These are phyloP conservation scores for Blastobotrys mokoenaii DNA, from an alignment of 805 yeast species.

Conservation along the genomic window DNA sequence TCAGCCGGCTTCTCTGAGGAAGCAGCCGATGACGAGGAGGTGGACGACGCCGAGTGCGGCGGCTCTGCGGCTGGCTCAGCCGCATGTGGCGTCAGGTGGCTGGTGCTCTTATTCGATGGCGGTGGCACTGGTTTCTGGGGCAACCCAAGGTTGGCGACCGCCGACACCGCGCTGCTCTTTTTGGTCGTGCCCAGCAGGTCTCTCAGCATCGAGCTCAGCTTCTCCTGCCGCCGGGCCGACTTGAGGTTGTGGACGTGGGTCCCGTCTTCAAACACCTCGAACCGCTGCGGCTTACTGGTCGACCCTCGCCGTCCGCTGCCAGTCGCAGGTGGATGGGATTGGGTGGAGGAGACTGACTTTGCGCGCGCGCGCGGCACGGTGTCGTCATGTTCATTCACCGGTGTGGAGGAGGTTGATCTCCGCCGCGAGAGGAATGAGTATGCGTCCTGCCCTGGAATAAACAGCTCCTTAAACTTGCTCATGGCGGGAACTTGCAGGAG, in stretches of 20 bases:
- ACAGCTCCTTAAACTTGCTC: too few species aligned
- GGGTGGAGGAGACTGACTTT: neutral
- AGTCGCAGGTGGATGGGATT: too few species aligned
- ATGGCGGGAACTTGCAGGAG: too few species aligned
- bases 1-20: neutral
- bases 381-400: too few species aligned
- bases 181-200: slow-evolving; percentile 16
- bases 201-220: slow-evolving; percentile 30
- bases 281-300: slow-evolving; percentile 15
- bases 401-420: too few species aligned
- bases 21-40: neutral
- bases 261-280: slow-evolving; percentile 40
- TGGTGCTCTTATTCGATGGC: neutral
- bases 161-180: slow-evolving; percentile 12
- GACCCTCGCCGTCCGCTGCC: too few species aligned
- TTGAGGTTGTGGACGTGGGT: slow-evolving; percentile 72
- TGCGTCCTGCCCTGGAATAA: too few species aligned
- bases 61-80: slow-evolving; percentile 5
- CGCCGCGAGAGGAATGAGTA: too few species aligned
- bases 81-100: too few species aligned
- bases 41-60: too few species aligned
- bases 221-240: slow-evolving; percentile 45
- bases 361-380: neutral
- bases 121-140: neutral
- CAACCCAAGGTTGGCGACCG: slow-evolving; percentile 7